Evolutionary conservation across 441 rosid genomes (phyloP).

Genomic region (Brassica hybrid): DNA sequence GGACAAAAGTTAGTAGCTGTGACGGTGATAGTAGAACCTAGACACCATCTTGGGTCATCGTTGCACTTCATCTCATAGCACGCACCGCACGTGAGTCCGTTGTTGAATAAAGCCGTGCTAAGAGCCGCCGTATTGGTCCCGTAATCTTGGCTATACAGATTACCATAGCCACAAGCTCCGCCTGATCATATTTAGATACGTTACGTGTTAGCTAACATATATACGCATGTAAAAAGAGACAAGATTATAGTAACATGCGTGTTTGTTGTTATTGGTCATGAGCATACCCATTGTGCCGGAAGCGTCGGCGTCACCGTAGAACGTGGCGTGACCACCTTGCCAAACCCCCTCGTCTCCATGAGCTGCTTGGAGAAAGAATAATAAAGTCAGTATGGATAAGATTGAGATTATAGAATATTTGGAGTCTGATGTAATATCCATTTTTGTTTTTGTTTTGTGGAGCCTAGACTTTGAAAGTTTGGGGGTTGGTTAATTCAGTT

Average conservation of each 20-base stretch:
- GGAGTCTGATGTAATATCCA: conserved; percentile 17
- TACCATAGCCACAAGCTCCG: conserved; percentile 97
- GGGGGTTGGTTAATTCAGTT: conserved; percentile 34
- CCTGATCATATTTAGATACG: conserved; percentile 51
- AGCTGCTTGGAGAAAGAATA: conserved; percentile 46
- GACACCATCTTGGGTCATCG: conserved; percentile 84
- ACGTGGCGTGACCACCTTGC: conserved; percentile 86
- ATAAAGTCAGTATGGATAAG: conserved; percentile 33
- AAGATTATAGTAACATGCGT: background rate
- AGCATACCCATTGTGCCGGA: conserved; percentile 88
- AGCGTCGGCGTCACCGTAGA: conserved; percentile 93
- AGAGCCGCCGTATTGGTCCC: conserved; percentile 95
- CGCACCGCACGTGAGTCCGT: conserved; percentile 89
- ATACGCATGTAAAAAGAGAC: background rate
- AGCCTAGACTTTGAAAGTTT: background rate
- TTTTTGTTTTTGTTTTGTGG: conserved; percentile 4
- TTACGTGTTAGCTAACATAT: conserved; percentile 20
- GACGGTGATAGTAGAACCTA: conserved; percentile 69
- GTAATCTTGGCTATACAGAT: conserved; percentile 88
- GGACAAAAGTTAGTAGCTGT: conserved; percentile 99
- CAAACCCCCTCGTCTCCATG: conserved; percentile 73
- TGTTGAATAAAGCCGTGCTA: conserved; percentile 91
- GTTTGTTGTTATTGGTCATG: background rate
- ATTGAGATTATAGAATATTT: conserved; percentile 26
- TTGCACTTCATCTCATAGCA: conserved; percentile 87